Percentiles rank a stretch among this genome's conserved stretches.
Evolutionary conservation across 441 rosid genomes (phyloP).

Genomic region (Eutrema salsugineum): DNA sequence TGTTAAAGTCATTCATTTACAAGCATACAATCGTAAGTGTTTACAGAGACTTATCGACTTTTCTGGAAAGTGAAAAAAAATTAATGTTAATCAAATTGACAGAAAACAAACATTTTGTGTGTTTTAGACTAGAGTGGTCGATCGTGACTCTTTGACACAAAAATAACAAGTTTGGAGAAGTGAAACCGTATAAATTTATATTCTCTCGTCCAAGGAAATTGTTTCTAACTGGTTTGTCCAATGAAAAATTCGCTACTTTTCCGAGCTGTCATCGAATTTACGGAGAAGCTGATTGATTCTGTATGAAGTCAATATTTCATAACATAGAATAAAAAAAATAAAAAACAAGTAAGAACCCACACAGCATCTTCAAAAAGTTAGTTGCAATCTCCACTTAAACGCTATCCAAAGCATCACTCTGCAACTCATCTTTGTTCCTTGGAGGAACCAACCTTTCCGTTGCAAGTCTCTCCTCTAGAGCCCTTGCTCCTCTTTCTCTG

Average conservation of each 20-base stretch:
- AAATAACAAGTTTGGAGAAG: neutral
- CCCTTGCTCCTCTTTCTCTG: slow-evolving; percentile 99
- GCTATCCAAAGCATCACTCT: slow-evolving; percentile 53
- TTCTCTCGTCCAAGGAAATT: neutral
- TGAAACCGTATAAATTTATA: slow-evolving; percentile 11
- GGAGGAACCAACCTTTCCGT: slow-evolving; percentile 67
- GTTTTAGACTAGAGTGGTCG: neutral
- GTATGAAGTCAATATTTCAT: neutral
- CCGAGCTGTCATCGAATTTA: slow-evolving; percentile 12
- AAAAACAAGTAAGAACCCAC: slow-evolving; percentile 20
- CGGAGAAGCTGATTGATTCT: slow-evolving; percentile 12
- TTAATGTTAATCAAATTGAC: neutral
- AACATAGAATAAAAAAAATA: neutral
- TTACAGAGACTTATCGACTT: neutral
- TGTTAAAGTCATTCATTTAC: neutral
- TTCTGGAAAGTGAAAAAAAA: neutral
- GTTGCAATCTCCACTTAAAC: slow-evolving; percentile 41
- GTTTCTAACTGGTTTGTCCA: slow-evolving; percentile 11
- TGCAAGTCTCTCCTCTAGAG: slow-evolving; percentile 91
- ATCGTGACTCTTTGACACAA: neutral
- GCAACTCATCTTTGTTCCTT: slow-evolving; percentile 49
- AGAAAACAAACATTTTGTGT: neutral
- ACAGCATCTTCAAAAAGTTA: slow-evolving; percentile 26
- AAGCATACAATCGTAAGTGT: too few relatives aligned
- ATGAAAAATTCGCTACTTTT: slow-evolving; percentile 3